These are phyloP conservation scores for Coemansia sp. DNA, from an alignment of 192 early-diverging fungal species.

Conservation along the genomic window DNA sequence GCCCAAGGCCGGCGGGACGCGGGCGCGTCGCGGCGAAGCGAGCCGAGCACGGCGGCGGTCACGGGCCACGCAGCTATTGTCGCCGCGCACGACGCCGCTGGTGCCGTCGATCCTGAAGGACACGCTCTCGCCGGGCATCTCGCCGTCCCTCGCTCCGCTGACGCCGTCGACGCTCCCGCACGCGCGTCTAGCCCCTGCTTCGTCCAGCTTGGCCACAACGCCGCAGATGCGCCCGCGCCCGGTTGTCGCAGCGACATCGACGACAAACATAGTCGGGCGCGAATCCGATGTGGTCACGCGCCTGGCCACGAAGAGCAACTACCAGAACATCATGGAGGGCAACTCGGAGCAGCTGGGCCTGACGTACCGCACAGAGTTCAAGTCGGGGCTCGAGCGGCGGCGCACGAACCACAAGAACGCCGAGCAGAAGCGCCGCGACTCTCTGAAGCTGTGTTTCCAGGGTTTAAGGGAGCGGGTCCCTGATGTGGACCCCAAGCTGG, in stretches of 20 bases:
- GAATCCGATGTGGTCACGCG: constrained; percentile 53
- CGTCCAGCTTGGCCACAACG: constrained; percentile 6
- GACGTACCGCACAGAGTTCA: constrained; percentile 70
- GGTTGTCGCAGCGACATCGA: constrained; percentile 28
- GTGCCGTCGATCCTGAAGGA: constrained; percentile 37
- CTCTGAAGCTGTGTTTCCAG: constrained; percentile 89
- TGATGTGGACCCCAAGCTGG: constrained; percentile 73
- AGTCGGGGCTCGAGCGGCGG: constrained; percentile 75
- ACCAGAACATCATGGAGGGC: constrained; percentile 86
- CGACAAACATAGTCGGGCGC: constrained; percentile 34
- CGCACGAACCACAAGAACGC: constrained; percentile 93
- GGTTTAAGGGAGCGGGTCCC: constrained; percentile 68
- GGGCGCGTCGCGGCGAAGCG: constrained; percentile 7
- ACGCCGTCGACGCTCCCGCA: constrained; percentile 8
- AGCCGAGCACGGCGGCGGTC: constrained; percentile 11
- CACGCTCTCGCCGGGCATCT: neutral
- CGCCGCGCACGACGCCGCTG: constrained; percentile 39
- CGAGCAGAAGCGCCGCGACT: constrained; percentile 94
- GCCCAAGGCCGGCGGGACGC: neutral
- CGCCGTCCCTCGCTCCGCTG: constrained; percentile 6
- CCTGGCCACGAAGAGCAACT: constrained; percentile 71
- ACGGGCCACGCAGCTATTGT: constrained; percentile 18
- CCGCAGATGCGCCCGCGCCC: constrained; percentile 16
- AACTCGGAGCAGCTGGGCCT: constrained; percentile 80
- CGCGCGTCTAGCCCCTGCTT: neutral